A percentile compares a stretch with the other conserved stretches of the same genome.
phyloP scores from a whole-genome alignment of 306 rosid species.

The Glycine soja region DNA sequence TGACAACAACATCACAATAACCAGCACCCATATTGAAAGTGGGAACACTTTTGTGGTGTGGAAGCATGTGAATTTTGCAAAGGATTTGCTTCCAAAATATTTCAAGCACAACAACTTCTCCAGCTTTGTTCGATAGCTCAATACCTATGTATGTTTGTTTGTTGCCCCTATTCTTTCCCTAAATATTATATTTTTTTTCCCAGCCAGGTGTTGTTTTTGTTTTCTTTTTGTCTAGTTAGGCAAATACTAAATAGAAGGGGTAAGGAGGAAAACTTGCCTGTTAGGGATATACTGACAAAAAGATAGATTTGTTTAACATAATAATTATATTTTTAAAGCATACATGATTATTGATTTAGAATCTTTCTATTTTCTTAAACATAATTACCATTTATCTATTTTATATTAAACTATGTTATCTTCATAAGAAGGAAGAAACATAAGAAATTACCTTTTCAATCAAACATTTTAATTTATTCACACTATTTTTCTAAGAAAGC shows the following conservation, averaged over 20 bases:
- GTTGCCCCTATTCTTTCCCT: background rate
- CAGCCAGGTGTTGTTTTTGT: background rate
- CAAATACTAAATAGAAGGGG: background rate
- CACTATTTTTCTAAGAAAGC: background rate
- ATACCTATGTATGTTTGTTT: constrained; percentile 73
- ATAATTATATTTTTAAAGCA: background rate
- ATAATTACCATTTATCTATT: background rate
- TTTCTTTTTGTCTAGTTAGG: background rate
- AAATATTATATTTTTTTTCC: too few species aligned
- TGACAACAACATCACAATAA: constrained; percentile 81
- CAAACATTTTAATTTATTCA: background rate
- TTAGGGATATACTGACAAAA: too few species aligned
- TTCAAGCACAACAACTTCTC: constrained; percentile 98
- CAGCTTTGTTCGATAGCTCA: constrained; percentile 98
- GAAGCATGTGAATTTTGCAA: constrained; percentile 89
- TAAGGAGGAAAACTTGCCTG: background rate
- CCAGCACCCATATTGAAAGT: constrained; percentile 86
- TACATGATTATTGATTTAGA: background rate
- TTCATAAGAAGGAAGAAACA: background rate
- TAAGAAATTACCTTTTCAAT: background rate
- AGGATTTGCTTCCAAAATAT: constrained; percentile 83
- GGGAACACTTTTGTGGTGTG: constrained; percentile 88
- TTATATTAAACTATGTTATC: background rate
- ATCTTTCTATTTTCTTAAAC: background rate
- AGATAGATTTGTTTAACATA: background rate